Percentiles rank a stretch among this genome's conserved stretches.
Conservation (phyloP, 345 rosid species). For the Euphorbia pulcherrima region DNA sequence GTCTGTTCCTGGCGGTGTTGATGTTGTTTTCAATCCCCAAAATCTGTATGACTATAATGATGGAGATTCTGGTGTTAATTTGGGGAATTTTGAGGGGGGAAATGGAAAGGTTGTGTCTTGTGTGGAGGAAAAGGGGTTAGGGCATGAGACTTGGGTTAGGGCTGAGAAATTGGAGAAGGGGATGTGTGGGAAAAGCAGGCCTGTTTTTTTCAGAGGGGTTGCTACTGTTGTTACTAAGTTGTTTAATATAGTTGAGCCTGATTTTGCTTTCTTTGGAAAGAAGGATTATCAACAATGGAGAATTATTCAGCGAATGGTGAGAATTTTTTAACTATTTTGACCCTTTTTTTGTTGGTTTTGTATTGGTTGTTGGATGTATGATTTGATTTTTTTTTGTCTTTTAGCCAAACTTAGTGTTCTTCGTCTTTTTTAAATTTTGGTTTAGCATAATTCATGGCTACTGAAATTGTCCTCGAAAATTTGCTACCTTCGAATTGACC, state of each 20-base stretch:
- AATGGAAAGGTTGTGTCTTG: conserved; percentile 45
- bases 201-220: conserved; percentile 83
- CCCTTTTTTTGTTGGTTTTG: background rate
- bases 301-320: conserved; percentile 64
- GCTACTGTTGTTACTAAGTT: conserved; percentile 77
- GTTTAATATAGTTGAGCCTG: conserved; percentile 88
- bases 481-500: no score
- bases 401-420: no score
- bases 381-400: no score
- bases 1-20: conserved; percentile 52
- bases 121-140: conserved; percentile 53
- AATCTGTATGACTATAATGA: conserved; percentile 60
- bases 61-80: background rate
- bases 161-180: conserved; percentile 83
- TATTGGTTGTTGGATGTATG: no score
- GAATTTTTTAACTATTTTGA: background rate
- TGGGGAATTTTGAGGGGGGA: conserved; percentile 15
- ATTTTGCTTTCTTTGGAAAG: conserved; percentile 71
- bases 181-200: conserved; percentile 86
- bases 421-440: no score
- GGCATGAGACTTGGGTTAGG: conserved; percentile 91
- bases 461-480: no score
- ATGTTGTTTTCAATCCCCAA: conserved; percentile 65
- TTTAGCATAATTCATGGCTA: no score
- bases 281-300: conserved; percentile 90